Conservation (phyloP, 257 asterid species). For the Haberlea rhodopensis region DNA sequence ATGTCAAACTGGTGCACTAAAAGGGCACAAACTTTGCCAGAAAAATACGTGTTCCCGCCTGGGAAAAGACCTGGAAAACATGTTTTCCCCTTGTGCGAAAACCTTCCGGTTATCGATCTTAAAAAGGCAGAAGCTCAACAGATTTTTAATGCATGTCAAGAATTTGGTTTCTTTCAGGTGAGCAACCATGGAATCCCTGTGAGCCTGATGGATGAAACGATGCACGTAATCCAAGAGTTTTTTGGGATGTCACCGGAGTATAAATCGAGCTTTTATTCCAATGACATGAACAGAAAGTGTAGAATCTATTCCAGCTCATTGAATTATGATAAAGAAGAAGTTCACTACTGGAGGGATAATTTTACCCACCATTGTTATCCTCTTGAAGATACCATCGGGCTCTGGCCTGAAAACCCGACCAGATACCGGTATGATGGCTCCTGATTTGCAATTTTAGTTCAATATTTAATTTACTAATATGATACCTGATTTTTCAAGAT, state of each 20-base stretch:
- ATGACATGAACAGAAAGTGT: slow-evolving; percentile 32
- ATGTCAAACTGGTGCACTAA: slow-evolving; percentile 47
- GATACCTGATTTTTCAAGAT: not conserved
- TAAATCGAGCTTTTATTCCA: slow-evolving; percentile 39
- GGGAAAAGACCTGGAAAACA: slow-evolving; percentile 49
- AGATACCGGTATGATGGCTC: slow-evolving; percentile 38
- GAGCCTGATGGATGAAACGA: slow-evolving; percentile 44
- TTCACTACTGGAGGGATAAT: slow-evolving; percentile 65
- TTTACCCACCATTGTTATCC: slow-evolving; percentile 64
- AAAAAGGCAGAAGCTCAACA: slow-evolving; percentile 24
- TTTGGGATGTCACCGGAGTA: slow-evolving; percentile 41
- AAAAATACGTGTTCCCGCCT: slow-evolving; percentile 46
- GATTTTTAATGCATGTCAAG: slow-evolving; percentile 44
- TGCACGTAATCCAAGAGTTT: slow-evolving; percentile 43
- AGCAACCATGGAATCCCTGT: slow-evolving; percentile 55
- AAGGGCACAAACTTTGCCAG: slow-evolving; percentile 39
- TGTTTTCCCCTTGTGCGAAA: slow-evolving; percentile 30
- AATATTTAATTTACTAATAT: not conserved
- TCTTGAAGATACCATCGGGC: slow-evolving; percentile 33
- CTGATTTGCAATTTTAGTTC: not conserved
- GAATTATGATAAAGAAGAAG: slow-evolving; percentile 42
- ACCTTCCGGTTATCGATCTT: slow-evolving; percentile 48
- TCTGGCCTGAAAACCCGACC: slow-evolving; percentile 58
- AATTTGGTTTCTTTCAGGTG: slow-evolving; percentile 66
- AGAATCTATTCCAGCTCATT: slow-evolving; percentile 52